Evolutionary conservation across 2,329 filamentous ascomycete species (phyloP).

Genomic region (Gaeumannomyces sp.): DNA sequence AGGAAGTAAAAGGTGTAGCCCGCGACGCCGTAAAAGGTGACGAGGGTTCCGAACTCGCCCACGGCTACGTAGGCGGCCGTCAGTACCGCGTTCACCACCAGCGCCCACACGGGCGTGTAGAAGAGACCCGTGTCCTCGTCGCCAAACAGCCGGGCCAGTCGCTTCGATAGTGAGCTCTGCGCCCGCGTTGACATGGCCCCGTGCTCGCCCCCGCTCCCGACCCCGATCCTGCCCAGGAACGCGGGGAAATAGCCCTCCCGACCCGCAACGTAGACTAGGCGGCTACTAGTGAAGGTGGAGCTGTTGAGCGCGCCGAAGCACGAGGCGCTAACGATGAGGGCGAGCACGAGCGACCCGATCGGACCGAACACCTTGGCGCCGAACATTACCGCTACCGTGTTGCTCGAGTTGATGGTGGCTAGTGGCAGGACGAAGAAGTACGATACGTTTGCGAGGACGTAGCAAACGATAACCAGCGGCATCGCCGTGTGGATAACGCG

Average conservation of each 20-base stretch:
- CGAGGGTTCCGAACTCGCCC: slow-evolving; percentile 83
- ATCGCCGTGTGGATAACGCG: slow-evolving; percentile 95
- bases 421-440: slow-evolving; percentile 92
- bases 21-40: slow-evolving; percentile 96
- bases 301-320: slow-evolving; percentile 95
- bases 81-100: slow-evolving; percentile 70
- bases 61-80: slow-evolving; percentile 74
- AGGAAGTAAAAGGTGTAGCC: slow-evolving; percentile 97
- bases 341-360: slow-evolving; percentile 73
- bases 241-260: slow-evolving; percentile 90
- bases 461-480: slow-evolving; percentile 84
- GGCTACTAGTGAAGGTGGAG: slow-evolving; percentile 85
- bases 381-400: slow-evolving; percentile 95
- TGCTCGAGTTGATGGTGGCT: slow-evolving; percentile 73
- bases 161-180: slow-evolving; percentile 51
- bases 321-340: slow-evolving; percentile 81
- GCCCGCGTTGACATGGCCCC: slow-evolving; percentile 37
- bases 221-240: slow-evolving; percentile 76
- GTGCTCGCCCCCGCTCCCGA: slow-evolving; percentile 39
- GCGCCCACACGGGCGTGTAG: slow-evolving; percentile 89
- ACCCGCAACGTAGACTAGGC: slow-evolving; percentile 86
- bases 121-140: slow-evolving; percentile 77
- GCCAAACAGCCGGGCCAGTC: slow-evolving; percentile 57
- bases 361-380: slow-evolving; percentile 85
- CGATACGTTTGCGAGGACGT: slow-evolving; percentile 83